Evolutionary conservation across 768 basidiomycete species (phyloP), one percentile per base, ranked within the genome.

Genomic region (Leccinum sublutescens): DNA sequence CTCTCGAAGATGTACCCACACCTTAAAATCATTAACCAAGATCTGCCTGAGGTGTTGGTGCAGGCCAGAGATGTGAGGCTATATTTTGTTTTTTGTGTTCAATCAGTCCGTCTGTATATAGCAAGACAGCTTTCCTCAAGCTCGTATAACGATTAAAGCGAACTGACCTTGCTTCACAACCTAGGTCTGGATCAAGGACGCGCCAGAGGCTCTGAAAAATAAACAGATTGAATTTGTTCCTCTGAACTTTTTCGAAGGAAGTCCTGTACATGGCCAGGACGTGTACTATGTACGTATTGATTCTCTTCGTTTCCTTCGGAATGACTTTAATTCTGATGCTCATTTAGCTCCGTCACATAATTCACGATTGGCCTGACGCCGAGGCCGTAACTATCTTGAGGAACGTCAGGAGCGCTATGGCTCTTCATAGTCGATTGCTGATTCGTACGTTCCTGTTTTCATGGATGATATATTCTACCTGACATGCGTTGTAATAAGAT

Each of bases 361-460:
- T 71, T 21, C 76, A 75, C 50, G 67, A 78, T 59, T 78, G 75
- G 76, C 72, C 74, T 10, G 68, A 75, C 34, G 65, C 68, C 0
- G 71, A 75, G 29, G 72, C 68, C 40, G 33, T 68, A 14, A 62
- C 47, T 9, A 75, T 77, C 52, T 56, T 77, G 38, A 65, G 61
- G 31, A 73, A 71, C 50, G 53, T 76, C 6, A 60, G 64, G 10
- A 62, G 50, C 17, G 72, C 68, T 8, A 73, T 77, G 72, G 57
- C 25, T 12, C 65, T 69, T 1, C 34, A 63, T n/a, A 74, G 72
- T 56, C 66, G 69, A 5, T 23, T 78, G 36, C 52, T 78, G 15
- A 71, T 78, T 14, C 71, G 75, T 76, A 38, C 19, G 75, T 64
- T 43, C 40, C 19, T 15, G 7, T n/a, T 25, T 21, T 45, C 15